Evolutionary conservation across 179 eudicot species (phyloP), one percentile per base, ranked within the genome.

Genomic region (Nepenthes alata): DNA sequence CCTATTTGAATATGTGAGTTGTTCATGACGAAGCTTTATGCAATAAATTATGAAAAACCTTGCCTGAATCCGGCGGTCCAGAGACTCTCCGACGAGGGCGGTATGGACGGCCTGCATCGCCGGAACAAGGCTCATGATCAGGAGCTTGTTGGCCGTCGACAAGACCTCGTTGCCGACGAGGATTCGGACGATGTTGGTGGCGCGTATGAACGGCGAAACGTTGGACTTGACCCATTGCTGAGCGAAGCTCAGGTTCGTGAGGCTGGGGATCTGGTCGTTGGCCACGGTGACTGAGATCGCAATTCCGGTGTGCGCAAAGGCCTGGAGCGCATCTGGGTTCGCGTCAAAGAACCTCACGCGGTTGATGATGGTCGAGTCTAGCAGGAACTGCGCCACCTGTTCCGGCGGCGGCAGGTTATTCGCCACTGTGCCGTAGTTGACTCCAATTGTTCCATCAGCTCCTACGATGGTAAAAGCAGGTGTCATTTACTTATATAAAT

Each of bases 121-220:
- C 0, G 81, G 83, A 45, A 86, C 85, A 11, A 86, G 81, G 63
- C 38, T 66, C 9, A 58, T 39, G 4, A 78, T 72, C 12, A 81
- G 63, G 57, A 71, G 59, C 66, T 53, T 74, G 69, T 75, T 69
- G 56, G 75, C 73, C 4, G 84, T 80, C 16, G 90, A 64, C 9
- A 87, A 67, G 11, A 82, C 83, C 75, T 87, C 95, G 58, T 87
- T 87, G 7, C 95, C 95, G 4, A 87, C 85, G 13, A 84, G 75
- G 34, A 84, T 67, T 3, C 86, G 75, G 63, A 67, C 66, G 13
- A 84, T 71, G 62, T 82, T 78, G 44, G 84, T 79, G n/a, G 85
- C 80, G 3, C 61, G 72, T 2, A 74, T 7, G 64, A 73, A 62
- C 10, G 87, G 80, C 5, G 67, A 41, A 57, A 84, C 66, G 70